Conservation (phyloP, 305 asterid genomes). For the Nicotiana rustica region DNA sequence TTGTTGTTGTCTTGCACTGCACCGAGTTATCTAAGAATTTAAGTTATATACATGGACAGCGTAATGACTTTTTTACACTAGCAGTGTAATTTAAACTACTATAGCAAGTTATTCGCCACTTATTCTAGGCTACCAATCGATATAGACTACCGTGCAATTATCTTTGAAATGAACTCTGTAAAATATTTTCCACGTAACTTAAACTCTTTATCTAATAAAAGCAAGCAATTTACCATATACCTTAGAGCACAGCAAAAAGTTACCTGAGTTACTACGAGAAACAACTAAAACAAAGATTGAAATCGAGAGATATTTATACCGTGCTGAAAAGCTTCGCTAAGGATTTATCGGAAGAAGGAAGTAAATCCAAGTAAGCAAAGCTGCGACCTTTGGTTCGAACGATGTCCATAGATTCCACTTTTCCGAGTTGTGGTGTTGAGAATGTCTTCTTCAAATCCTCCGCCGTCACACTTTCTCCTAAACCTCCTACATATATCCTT, state of each 20-base stretch:
- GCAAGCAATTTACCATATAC: neutral
- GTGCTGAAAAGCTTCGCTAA: constrained; percentile 86
- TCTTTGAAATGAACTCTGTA: too few species aligned
- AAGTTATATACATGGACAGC: too few species aligned
- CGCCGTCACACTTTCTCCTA: constrained; percentile 69
- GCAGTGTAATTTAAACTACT: too few species aligned
- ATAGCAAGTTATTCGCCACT: too few species aligned
- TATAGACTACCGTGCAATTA: too few species aligned
- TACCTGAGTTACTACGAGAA: neutral
- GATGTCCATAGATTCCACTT: constrained; percentile 70
- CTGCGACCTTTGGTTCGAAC: constrained; percentile 84
- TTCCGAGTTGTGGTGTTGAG: constrained; percentile 73
- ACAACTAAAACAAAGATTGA: neutral
- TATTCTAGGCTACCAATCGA: too few species aligned
- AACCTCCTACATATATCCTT: constrained; percentile 81
- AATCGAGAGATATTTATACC: constrained; percentile 50
- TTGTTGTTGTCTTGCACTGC: too few species aligned
- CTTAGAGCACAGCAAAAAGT: neutral
- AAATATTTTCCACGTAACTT: too few species aligned
- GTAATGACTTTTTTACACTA: too few species aligned
- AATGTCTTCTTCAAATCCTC: constrained; percentile 79
- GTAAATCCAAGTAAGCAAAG: constrained; percentile 80
- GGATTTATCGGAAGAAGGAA: constrained; percentile 84
- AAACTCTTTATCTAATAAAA: neutral
- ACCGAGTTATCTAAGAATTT: too few species aligned